These are phyloP conservation scores for Pythium monospermum DNA, from an alignment of 352 stramenopile genomes.

Conservation along the genomic window DNA sequence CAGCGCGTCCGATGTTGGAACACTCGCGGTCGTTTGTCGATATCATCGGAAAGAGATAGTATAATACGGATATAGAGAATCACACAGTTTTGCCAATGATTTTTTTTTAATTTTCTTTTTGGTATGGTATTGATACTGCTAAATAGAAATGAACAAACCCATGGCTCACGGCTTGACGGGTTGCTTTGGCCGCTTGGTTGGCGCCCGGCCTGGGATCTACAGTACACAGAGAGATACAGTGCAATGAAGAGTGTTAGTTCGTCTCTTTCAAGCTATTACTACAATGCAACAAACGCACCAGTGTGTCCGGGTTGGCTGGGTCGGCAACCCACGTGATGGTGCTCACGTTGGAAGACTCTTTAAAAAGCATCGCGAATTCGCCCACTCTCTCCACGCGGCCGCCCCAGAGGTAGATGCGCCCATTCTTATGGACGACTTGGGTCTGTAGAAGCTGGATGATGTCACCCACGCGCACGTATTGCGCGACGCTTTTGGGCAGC, in stretches of 20 bases:
- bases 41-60: conserved; percentile 32
- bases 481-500: conserved; percentile 59
- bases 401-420: conserved; percentile 71
- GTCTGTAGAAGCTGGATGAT: conserved; percentile 62
- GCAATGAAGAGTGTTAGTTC: no score
- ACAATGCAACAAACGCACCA: no score
- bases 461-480: conserved; percentile 69
- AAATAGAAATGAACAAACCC: neutral
- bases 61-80: neutral
- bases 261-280: no score
- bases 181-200: neutral
- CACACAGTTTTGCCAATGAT: neutral
- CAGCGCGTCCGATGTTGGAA: conserved; percentile 16
- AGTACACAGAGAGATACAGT: conserved; percentile 2
- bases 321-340: conserved; percentile 82
- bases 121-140: no score
- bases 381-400: conserved; percentile 80
- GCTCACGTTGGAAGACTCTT: conserved; percentile 79
- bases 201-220: neutral
- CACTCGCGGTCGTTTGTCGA: conserved; percentile 39
- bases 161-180: neutral
- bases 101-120: no score
- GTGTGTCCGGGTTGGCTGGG: conserved; percentile 53
- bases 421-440: conserved; percentile 77
- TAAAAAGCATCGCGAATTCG: conserved; percentile 85